Conservation (phyloP, 2,329 filamentous ascomycete genomes). For the Calcarisporium arbuscula region DNA sequence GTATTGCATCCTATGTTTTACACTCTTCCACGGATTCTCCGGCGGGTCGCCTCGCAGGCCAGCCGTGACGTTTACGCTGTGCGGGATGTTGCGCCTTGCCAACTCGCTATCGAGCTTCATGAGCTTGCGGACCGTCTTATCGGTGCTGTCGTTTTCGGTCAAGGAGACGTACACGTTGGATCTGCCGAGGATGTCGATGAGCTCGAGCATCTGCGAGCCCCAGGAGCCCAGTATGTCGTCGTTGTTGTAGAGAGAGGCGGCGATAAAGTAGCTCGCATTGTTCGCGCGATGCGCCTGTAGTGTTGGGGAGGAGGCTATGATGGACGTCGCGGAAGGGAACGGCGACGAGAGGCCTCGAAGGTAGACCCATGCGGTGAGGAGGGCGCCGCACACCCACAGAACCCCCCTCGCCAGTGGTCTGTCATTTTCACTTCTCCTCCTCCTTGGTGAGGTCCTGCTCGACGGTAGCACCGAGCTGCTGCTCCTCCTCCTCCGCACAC, state of each 20-base stretch:
- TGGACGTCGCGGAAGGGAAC: constrained; percentile 7
- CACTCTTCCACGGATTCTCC: constrained; percentile 8
- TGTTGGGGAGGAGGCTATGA: constrained; percentile 6
- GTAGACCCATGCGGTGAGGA: constrained; percentile 8
- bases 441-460: background rate
- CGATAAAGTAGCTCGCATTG: constrained; percentile 11
- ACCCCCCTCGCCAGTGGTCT: background rate
- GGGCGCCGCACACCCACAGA: constrained; percentile 6
- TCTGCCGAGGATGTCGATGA: constrained; percentile 9
- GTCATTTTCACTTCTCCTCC: background rate
- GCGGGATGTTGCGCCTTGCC: constrained; percentile 5
- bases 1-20: constrained; percentile 8
- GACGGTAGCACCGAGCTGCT: constrained; percentile 2
- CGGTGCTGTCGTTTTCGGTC: constrained; percentile 9
- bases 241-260: constrained; percentile 9
- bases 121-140: constrained; percentile 9
- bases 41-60: constrained; percentile 8
- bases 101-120: constrained; percentile 9
- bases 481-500: constrained; percentile 6
- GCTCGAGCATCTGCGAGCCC: constrained; percentile 7
- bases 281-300: constrained; percentile 5
- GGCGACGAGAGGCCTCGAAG: constrained; percentile 7
- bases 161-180: constrained; percentile 9
- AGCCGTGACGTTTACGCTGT: constrained; percentile 9
- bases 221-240: constrained; percentile 8